phyloP scores from a whole-genome alignment of 2,329 filamentous ascomycete species.

The Aspergillus latus region DNA sequence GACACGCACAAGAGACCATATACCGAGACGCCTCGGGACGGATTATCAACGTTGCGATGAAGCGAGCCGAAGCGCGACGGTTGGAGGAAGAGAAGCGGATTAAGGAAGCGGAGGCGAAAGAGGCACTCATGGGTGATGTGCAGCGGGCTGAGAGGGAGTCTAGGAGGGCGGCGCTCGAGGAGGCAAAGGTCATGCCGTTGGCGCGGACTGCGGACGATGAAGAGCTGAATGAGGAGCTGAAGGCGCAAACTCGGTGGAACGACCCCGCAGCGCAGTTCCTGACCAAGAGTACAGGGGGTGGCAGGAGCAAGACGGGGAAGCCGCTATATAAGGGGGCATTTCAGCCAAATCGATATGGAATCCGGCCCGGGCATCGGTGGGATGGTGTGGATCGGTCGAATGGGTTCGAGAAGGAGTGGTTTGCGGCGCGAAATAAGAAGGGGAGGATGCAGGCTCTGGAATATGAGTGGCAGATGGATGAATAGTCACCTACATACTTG shows the following conservation, averaged over 20 bases:
- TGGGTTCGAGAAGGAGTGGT: slow-evolving; percentile 91
- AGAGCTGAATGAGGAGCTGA: slow-evolving; percentile 80
- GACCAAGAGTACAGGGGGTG: slow-evolving; percentile 48
- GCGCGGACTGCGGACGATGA: slow-evolving; percentile 80
- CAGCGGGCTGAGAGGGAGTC: slow-evolving; percentile 69
- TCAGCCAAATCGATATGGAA: slow-evolving; percentile 89
- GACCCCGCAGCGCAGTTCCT: slow-evolving; percentile 87
- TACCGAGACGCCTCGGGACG: slow-evolving; percentile 93
- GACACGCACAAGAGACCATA: slow-evolving; percentile 69
- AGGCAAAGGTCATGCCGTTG: slow-evolving; percentile 79
- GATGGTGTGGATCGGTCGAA: slow-evolving; percentile 94
- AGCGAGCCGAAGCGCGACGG: slow-evolving; percentile 78
- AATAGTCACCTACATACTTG: slow-evolving; percentile 46
- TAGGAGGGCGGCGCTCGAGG: slow-evolving; percentile 67
- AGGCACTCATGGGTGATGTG: slow-evolving; percentile 79
- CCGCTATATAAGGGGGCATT: slow-evolving; percentile 77
- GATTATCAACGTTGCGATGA: slow-evolving; percentile 91
- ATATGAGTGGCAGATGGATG: slow-evolving; percentile 97
- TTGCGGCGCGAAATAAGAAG: slow-evolving; percentile 78
- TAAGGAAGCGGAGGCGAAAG: slow-evolving; percentile 64
- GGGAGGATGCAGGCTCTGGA: slow-evolving; percentile 76
- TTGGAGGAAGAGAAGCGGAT: slow-evolving; percentile 70
- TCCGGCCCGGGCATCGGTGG: slow-evolving; percentile 89
- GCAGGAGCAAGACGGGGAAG: slow-evolving; percentile 53
- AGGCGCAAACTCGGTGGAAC: slow-evolving; percentile 78